Percentiles rank a stretch among this genome's conserved stretches.
Evolutionary conservation across 129 eudicot genomes (phyloP).

Genomic region (Lactuca sativa): DNA sequence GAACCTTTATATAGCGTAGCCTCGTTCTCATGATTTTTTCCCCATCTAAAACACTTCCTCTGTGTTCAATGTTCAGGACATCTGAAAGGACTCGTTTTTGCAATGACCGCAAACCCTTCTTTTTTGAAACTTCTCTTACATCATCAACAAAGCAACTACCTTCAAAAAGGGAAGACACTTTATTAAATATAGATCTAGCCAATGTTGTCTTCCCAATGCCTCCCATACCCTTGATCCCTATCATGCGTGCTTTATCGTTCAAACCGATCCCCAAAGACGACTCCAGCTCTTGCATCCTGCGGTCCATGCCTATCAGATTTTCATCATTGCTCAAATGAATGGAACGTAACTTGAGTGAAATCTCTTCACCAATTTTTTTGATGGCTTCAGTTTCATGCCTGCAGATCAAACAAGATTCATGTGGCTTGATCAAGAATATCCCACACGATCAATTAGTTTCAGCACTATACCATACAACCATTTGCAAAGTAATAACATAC

Average conservation of each 20-base stretch:
- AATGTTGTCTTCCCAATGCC: no score
- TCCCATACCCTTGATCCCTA: no score
- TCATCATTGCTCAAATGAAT: not conserved
- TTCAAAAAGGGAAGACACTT: not conserved
- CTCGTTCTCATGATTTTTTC: not conserved
- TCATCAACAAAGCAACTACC: slow-evolving; percentile 7
- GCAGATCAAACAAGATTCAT: no score
- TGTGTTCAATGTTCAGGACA: not conserved
- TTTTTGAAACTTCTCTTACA: slow-evolving; percentile 14
- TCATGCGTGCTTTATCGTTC: no score
- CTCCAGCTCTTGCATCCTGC: no score
- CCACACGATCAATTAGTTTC: no score
- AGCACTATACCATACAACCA: no score
- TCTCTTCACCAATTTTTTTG: no score
- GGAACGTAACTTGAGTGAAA: not conserved
- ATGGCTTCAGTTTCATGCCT: no score
- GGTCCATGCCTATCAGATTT: not conserved
- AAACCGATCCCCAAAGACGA: no score
- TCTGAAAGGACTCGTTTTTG: slow-evolving; percentile 17
- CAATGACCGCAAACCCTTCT: not conserved
- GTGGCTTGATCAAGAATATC: no score
- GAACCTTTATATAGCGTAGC: not conserved
- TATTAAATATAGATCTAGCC: not conserved
- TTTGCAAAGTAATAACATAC: no score
- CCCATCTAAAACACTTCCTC: slow-evolving; percentile 6